A percentile compares a stretch with the other conserved stretches of the same genome.
These are phyloP conservation scores for Friedmanniomyces simplex DNA, from an alignment of 495 filamentous ascomycete species.

Conservation along the genomic window DNA sequence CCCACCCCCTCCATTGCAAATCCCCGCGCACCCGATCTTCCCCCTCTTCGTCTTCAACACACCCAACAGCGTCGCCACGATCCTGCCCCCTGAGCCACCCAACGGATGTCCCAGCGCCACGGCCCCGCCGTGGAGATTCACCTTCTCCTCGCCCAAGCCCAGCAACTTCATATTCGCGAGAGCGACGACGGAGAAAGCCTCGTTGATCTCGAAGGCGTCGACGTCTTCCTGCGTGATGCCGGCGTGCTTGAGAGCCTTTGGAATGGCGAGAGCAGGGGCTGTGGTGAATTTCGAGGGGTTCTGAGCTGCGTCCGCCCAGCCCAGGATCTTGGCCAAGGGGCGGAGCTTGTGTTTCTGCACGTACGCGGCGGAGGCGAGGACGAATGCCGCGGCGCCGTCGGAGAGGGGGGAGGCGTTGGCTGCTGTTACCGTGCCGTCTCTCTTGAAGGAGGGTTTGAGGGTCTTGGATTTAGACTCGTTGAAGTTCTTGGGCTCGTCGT, in stretches of 20 bases:
- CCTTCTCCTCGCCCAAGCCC: slow-evolving; percentile 65
- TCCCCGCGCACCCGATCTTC: slow-evolving; percentile 88
- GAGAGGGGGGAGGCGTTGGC: slow-evolving; percentile 94
- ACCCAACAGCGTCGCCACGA: slow-evolving; percentile 79
- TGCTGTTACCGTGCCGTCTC: slow-evolving; percentile 79
- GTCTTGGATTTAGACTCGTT: slow-evolving; percentile 82
- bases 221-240: slow-evolving; percentile 61
- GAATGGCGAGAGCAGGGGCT: slow-evolving; percentile 86
- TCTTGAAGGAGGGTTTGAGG: slow-evolving; percentile 69
- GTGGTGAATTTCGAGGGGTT: slow-evolving; percentile 91
- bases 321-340: slow-evolving; percentile 87
- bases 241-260: slow-evolving; percentile 91
- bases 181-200: slow-evolving; percentile 95
- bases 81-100: slow-evolving; percentile 85
- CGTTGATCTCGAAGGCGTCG: slow-evolving; percentile 97
- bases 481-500: slow-evolving; percentile 96
- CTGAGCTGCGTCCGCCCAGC: slow-evolving; percentile 90
- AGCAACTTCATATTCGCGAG: slow-evolving; percentile 92
- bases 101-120: slow-evolving; percentile 94
- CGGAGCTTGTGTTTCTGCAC: slow-evolving; percentile 79
- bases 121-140: slow-evolving; percentile 91
- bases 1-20: slow-evolving; percentile 96
- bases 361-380: slow-evolving; percentile 83
- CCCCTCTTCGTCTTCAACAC: slow-evolving; percentile 82
- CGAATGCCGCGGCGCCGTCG: slow-evolving; percentile 81